Percentiles rank a stretch among this genome's conserved stretches.
These are phyloP conservation scores for Fonsecaea monophora DNA, from an alignment of 2,329 filamentous ascomycete species.

Conservation along the genomic window DNA sequence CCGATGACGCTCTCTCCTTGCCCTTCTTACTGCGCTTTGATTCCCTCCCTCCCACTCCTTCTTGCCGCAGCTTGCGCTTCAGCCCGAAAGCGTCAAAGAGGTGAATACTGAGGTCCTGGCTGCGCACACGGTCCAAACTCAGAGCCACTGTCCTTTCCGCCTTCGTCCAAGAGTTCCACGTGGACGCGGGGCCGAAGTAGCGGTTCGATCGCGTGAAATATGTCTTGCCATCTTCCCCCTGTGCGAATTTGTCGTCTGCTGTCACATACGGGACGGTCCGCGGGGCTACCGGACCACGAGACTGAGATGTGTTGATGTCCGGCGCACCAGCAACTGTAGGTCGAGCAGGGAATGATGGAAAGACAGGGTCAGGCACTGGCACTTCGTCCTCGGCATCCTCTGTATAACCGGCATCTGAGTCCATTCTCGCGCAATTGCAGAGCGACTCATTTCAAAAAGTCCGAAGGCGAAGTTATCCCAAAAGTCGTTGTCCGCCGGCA, in stretches of 20 bases:
- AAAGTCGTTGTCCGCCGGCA: background rate
- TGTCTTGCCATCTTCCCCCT: conserved; percentile 28
- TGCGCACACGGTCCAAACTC: conserved; percentile 68
- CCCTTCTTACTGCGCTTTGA: conserved; percentile 22
- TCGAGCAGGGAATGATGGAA: conserved; percentile 19
- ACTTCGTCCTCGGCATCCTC: conserved; percentile 16
- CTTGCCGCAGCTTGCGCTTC: conserved; percentile 56
- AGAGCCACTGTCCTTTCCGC: conserved; percentile 75
- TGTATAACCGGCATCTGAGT: conserved; percentile 19
- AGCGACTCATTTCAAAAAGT: background rate
- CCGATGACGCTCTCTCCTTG: conserved; percentile 22
- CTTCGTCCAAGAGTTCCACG: conserved; percentile 86
- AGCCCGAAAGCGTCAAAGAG: conserved; percentile 79
- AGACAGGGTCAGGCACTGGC: background rate
- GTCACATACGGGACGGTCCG: conserved; percentile 17
- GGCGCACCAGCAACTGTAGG: background rate
- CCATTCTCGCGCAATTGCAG: conserved; percentile 17
- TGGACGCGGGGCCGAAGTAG: conserved; percentile 70
- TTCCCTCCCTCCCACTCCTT: background rate
- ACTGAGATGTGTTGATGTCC: background rate
- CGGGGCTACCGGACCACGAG: background rate
- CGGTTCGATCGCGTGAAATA: conserved; percentile 67
- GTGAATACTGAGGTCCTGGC: conserved; percentile 74
- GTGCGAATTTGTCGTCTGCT: conserved; percentile 15
- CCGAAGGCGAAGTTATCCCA: background rate